Conservation (phyloP, 257 asterid species). For the Plantago major region DNA sequence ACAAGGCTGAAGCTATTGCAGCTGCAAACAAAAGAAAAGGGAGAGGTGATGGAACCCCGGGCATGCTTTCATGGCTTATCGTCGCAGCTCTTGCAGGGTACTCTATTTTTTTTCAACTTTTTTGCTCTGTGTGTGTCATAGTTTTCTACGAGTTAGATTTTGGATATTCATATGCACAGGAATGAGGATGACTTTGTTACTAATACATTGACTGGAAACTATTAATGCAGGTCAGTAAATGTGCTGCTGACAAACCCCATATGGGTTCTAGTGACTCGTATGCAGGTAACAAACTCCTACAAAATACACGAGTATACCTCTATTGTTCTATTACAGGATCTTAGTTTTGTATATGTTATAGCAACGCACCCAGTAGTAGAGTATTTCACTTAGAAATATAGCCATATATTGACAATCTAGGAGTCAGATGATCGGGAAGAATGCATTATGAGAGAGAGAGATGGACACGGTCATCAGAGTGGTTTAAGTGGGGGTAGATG, state of each 20-base stretch:
- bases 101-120: neutral
- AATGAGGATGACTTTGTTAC: neutral
- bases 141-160: neutral
- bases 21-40: slow-evolving; percentile 47
- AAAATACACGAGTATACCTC: no score
- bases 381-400: no score
- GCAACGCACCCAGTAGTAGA: no score
- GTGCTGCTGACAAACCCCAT: slow-evolving; percentile 81
- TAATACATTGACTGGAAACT: neutral
- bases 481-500: no score
- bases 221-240: slow-evolving; percentile 56
- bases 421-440: no score
- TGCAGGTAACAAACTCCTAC: slow-evolving; percentile 56
- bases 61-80: slow-evolving; percentile 83
- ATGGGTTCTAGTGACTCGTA: slow-evolving; percentile 95
- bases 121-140: slow-evolving; percentile 1
- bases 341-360: no score
- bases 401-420: no score
- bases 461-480: no score
- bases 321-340: no score
- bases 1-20: slow-evolving; percentile 84
- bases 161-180: neutral
- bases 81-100: slow-evolving; percentile 98
- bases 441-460: no score
- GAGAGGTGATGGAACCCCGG: slow-evolving; percentile 83